These are phyloP conservation scores for Paramarasmius palmivorus DNA, from an alignment of 1,284 basidiomycete genomes.

Conservation along the genomic window DNA sequence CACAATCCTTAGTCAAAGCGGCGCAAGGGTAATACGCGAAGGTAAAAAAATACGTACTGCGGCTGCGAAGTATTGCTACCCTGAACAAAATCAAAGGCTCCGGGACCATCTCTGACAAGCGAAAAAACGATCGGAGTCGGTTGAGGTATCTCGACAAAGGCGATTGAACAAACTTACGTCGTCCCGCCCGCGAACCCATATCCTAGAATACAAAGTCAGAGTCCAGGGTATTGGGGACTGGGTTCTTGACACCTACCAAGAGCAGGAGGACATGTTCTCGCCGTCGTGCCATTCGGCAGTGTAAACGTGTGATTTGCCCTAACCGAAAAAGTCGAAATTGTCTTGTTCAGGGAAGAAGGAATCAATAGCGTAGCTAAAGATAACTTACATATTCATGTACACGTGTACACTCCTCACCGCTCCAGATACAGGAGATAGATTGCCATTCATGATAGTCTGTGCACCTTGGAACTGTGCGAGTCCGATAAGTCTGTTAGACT, in stretches of 20 bases:
- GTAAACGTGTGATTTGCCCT: slow-evolving; percentile 68
- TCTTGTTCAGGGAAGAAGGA: not conserved
- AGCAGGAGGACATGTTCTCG: slow-evolving; percentile 77
- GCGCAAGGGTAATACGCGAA: slow-evolving; percentile 1
- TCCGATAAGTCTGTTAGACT: slow-evolving; percentile 71
- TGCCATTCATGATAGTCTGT: slow-evolving; percentile 55
- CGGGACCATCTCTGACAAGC: slow-evolving; percentile 70
- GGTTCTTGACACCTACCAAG: slow-evolving; percentile 51
- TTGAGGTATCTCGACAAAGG: not conserved
- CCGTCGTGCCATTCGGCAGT: slow-evolving; percentile 65
- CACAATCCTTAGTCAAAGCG: slow-evolving; percentile 14
- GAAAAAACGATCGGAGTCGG: slow-evolving; percentile 9
- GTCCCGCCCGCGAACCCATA: slow-evolving; percentile 80
- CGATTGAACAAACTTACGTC: slow-evolving; percentile 46
- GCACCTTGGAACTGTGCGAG: slow-evolving; percentile 67
- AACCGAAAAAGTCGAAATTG: slow-evolving; percentile 11
- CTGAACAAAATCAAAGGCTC: slow-evolving; percentile 80
- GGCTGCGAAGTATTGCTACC: slow-evolving; percentile 65
- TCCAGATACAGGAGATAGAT: slow-evolving; percentile 49
- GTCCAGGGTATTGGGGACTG: slow-evolving; percentile 5
- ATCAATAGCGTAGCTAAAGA: not conserved
- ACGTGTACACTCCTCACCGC: slow-evolving; percentile 66
- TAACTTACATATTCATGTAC: slow-evolving; percentile 65
- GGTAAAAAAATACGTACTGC: slow-evolving; percentile 39
- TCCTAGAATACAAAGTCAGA: slow-evolving; percentile 36